Evolutionary conservation across 2,329 filamentous ascomycete species (phyloP), one percentile per base, ranked within the genome.

Genomic region (Leptographium flavum): DNA sequence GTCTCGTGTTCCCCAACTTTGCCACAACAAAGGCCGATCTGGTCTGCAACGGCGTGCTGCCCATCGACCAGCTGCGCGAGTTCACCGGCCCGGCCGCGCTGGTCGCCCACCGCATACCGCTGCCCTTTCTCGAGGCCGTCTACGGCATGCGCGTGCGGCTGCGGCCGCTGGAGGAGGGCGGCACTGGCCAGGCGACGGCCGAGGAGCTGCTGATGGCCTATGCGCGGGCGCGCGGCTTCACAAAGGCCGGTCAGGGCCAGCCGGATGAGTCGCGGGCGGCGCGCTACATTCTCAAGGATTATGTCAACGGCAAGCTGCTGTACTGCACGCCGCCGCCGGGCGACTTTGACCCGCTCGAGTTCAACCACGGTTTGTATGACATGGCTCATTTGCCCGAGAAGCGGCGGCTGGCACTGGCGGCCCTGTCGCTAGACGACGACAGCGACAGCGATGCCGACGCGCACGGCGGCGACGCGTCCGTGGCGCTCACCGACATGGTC

Each of bases 1-100:
- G 92, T 81, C 80, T 98, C 19, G 93, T 98, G 2, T 96, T 98
- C 62, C 88, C 92, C 56, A 96, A 96, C 65, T 98, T 96, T 56
- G 90, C 92, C 47, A 88, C 81, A 39, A 96, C 88, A 39, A 96
- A 96, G 65, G 92, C 86, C 33, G 92, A 98, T 57, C 76, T 98
- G 19, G 92, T 98, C 10, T 92, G 87, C 63, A 94, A 90, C 58
- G 92, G 92, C 59, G 79, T 98, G 19, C 71, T 98, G 28, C 92
- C 92, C 11, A 98, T 98, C 56, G 92, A 98, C 61, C 92, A 98
- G 63, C 73, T 96, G 54, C 79, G 92, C 50, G 92, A 98, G 60
- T 94, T 83, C 67, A 88, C 80, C 4, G 92, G 92, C 2, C 92
- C 92, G 1, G 81, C 82, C 17, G 80, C 78, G 0, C 73, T 98